phyloP scores from a whole-genome alignment of 768 basidiomycete species.

The Mrakia frigida region DNA sequence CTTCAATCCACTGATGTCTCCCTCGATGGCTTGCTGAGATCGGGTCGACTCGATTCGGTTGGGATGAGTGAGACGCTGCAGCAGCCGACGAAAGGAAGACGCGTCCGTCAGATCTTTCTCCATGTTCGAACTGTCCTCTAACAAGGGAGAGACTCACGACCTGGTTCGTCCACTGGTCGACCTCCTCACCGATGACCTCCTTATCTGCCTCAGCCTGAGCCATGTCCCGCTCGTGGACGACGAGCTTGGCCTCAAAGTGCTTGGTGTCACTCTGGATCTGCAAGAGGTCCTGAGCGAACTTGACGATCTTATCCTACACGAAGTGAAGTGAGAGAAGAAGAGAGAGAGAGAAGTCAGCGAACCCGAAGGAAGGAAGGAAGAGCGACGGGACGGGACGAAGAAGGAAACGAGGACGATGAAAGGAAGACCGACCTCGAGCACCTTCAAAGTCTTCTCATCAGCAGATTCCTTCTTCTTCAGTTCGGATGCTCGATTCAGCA shows the following conservation, averaged over 20 bases:
- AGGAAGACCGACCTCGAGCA: conserved; percentile 27
- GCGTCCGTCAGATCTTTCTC: not conserved
- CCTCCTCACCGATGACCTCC: not conserved
- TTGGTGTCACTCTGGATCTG: not conserved
- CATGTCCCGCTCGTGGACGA: not conserved
- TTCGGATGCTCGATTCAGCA: not conserved
- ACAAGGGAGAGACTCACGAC: not conserved
- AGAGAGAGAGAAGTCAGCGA: not conserved
- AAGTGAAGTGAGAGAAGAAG: not conserved
- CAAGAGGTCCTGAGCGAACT: not conserved
- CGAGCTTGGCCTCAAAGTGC: not conserved
- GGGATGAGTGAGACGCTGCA: not conserved
- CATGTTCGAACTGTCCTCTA: not conserved
- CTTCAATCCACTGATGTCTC: conserved; percentile 59
- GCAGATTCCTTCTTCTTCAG: conserved; percentile 40
- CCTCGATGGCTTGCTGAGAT: conserved; percentile 47
- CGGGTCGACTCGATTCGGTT: conserved; percentile 1
- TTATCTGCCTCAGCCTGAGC: not conserved
- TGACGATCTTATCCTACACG: not conserved
- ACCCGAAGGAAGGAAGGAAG: not conserved
- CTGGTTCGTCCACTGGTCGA: conserved; percentile 4
- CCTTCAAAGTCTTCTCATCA: conserved; percentile 39
- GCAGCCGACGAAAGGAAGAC: not conserved
- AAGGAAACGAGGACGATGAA: not conserved
- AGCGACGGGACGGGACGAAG: not conserved